Evolutionary conservation across 164 flowering plant genomes (phyloP).

Genomic region (Echeveria elegans): DNA sequence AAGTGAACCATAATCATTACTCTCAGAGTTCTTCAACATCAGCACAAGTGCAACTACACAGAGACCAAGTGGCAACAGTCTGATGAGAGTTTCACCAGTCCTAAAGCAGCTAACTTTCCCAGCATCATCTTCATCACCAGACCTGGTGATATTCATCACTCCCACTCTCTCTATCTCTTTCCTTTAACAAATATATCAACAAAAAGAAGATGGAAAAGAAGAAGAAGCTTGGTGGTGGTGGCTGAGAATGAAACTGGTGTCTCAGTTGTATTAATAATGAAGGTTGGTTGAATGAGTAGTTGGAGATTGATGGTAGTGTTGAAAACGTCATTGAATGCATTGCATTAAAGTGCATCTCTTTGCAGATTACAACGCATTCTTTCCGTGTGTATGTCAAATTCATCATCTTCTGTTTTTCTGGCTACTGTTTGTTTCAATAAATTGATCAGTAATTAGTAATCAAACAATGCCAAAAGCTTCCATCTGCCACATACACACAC

Average conservation of each 20-base stretch:
- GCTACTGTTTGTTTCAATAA: background rate
- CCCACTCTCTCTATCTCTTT: background rate
- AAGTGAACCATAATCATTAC: constrained; percentile 60
- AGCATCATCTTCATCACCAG: constrained; percentile 13
- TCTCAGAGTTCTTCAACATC: constrained; percentile 63
- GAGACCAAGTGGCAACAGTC: constrained; percentile 56
- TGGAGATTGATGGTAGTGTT: background rate
- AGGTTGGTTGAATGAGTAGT: background rate
- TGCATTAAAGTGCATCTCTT: background rate
- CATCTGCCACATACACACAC: background rate
- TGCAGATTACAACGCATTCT: background rate
- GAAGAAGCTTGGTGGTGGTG: too few species aligned
- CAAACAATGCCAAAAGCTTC: too few species aligned
- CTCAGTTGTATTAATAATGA: background rate
- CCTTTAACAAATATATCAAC: background rate
- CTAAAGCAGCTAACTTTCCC: constrained; percentile 20
- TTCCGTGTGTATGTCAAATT: too few species aligned
- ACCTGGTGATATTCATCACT: constrained; percentile 5
- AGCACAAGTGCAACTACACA: constrained; percentile 58
- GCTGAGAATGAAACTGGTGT: background rate
- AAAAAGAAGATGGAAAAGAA: background rate
- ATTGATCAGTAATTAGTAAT: background rate
- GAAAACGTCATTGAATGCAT: background rate
- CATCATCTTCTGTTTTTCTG: background rate
- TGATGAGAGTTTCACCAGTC: constrained; percentile 54